Evolutionary conservation across 2,329 filamentous ascomycete species (phyloP).

Genomic region (Trichoderma sp.): DNA sequence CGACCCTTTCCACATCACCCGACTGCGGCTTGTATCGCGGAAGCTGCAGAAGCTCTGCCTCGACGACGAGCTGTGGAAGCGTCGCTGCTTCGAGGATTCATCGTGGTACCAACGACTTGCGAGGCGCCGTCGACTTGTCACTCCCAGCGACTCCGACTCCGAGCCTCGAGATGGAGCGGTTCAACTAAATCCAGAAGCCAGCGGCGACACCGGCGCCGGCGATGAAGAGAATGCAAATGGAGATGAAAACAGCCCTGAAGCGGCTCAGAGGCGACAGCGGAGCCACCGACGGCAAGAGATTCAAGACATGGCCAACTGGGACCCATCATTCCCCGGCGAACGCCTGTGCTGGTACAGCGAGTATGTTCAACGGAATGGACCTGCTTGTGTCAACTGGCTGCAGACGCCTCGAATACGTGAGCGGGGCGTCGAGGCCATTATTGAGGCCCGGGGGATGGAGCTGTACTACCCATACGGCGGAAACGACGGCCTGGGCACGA

Average conservation of each 20-base stretch:
- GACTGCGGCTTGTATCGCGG: slow-evolving; percentile 68
- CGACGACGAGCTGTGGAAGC: slow-evolving; percentile 76
- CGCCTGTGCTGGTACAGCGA: slow-evolving; percentile 83
- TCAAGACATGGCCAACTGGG: slow-evolving; percentile 76
- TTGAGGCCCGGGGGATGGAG: slow-evolving; percentile 74
- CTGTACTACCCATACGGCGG: slow-evolving; percentile 59
- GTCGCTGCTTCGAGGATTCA: slow-evolving; percentile 72
- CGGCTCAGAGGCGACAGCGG: not conserved
- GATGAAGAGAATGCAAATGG: not conserved
- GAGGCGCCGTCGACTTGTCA: slow-evolving; percentile 38
- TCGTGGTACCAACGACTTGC: slow-evolving; percentile 63
- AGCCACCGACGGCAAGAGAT: slow-evolving; percentile 31
- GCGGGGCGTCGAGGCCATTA: slow-evolving; percentile 46
- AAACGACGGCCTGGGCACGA: slow-evolving; percentile 45
- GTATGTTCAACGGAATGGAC: slow-evolving; percentile 79
- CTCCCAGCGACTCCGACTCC: slow-evolving; percentile 28
- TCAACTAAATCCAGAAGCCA: slow-evolving; percentile 31
- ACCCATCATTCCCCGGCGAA: slow-evolving; percentile 73
- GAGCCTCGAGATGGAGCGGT: slow-evolving; percentile 37
- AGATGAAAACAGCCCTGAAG: slow-evolving; percentile 1
- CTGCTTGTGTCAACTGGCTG: slow-evolving; percentile 75
- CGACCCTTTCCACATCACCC: slow-evolving; percentile 52
- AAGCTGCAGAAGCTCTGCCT: slow-evolving; percentile 67
- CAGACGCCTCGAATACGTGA: slow-evolving; percentile 57
- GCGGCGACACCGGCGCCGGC: slow-evolving; percentile 29